Evolutionary conservation across 331 rosid genomes (phyloP), one percentile per base, ranked within the genome.

Genomic region (Acacia pycnantha): DNA sequence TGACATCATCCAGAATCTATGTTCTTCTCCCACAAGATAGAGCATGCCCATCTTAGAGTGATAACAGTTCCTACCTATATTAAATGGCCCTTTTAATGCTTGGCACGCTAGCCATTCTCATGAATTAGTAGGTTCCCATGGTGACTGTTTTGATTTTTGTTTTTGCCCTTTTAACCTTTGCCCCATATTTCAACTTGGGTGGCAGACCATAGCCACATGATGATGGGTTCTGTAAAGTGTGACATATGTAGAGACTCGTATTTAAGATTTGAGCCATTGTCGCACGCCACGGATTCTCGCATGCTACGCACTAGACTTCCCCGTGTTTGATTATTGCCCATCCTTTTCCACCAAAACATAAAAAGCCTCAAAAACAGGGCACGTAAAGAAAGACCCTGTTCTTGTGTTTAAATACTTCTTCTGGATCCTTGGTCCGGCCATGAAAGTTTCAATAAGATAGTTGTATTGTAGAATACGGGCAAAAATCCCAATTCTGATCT

Each of bases 1-100:
- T 90, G 92, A 87, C 91, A 89, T 94, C 95, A 90, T 88, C 87
- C 91, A 77, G 86, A 94, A 92, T 89, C 94, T 82, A 90, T 84
- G 88, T 89, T 89, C 90, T 87, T 84, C 91, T 84, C 81, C 88
- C 86, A 83, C 92, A 88, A 85, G 89, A 87, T 88, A 89, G 18
- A 65, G 66, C 79, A 77, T 89, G 74, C 61, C 79, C 88, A 75
- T 66, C 15, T 67, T 26, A 4, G 77, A 26, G 53, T 56, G 66
- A 54, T 72, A 82, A 84, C 79, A 71, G 70, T 81, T 74, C 82
- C 86, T 50, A 41, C 48, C 76, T 70, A 75, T 66, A 77, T 66
- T 79, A 73, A 22, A 77, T 73, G 73, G 62, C 71, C 48, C 81
- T 80, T 59, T 84, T 41, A 84, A 86, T 82, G 86, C 87, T 84